A percentile compares a stretch with the other conserved stretches of the same genome.
Evolutionary conservation across 352 stramenopile genomes (phyloP).

Genomic region (Globisporangium nodosum): DNA sequence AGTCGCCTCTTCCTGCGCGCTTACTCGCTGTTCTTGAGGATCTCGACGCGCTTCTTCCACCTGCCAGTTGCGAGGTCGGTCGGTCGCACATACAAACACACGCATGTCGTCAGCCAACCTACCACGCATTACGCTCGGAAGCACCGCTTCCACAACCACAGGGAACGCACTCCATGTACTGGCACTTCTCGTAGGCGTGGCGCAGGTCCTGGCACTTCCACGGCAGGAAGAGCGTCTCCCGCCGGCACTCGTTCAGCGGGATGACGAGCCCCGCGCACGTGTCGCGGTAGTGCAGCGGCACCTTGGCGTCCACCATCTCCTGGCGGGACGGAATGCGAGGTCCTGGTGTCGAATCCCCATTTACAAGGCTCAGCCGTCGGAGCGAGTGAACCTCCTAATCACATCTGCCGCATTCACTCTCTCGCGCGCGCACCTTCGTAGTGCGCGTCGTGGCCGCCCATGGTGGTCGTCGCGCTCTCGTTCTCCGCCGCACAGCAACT

Average conservation of each 20-base stretch:
- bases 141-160: neutral
- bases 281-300: constrained; percentile 94
- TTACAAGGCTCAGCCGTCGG: neutral
- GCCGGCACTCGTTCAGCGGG: constrained; percentile 94
- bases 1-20: neutral
- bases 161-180: constrained; percentile 88
- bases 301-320: constrained; percentile 92
- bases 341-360: constrained; percentile 22
- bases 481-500: constrained; percentile 25
- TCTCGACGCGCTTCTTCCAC: constrained; percentile 81
- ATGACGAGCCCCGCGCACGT: constrained; percentile 94
- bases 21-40: constrained; percentile 75
- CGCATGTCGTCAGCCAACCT: neutral
- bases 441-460: constrained; percentile 51
- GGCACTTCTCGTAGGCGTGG: constrained; percentile 98
- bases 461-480: constrained; percentile 32
- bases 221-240: constrained; percentile 91
- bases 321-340: constrained; percentile 75
- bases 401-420: no score
- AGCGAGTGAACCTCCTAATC: no score
- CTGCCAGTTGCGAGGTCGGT: constrained; percentile 13
- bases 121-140: neutral
- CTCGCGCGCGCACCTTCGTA: constrained; percentile 47
- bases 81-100: neutral
- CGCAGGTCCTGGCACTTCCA: constrained; percentile 96